Evolutionary conservation across 768 basidiomycete genomes (phyloP).

Genomic region (Lyophyllum atratum): DNA sequence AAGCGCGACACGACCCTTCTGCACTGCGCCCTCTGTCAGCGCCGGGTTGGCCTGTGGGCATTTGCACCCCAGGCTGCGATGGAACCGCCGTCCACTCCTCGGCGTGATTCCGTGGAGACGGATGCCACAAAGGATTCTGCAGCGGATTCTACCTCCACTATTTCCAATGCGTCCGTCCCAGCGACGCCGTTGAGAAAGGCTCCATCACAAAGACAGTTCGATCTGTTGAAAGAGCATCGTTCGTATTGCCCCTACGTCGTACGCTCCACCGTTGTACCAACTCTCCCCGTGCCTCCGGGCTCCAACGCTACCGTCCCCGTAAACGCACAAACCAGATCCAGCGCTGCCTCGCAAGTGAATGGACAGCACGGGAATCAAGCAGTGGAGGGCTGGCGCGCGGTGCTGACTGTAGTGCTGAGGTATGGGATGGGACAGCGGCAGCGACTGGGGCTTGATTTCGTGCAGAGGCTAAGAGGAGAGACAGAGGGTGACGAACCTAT

Average conservation of each 20-base stretch:
- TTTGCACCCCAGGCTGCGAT: conserved; percentile 39
- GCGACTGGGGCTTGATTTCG: conserved; percentile 31
- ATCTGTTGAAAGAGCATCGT: conserved; percentile 79
- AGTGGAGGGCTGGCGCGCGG: conserved; percentile 81
- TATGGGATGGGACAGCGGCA: conserved; percentile 66
- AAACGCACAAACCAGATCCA: conserved; percentile 21
- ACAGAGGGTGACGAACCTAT: conserved; percentile 23
- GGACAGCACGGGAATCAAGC: conserved; percentile 25
- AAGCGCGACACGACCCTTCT: conserved; percentile 56
- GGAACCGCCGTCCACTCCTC: conserved; percentile 1
- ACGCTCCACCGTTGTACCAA: conserved; percentile 64
- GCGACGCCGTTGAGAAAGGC: conserved; percentile 28
- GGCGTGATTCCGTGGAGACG: neutral
- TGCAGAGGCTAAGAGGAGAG: conserved; percentile 11
- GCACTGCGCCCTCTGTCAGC: conserved; percentile 70
- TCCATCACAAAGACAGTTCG: conserved; percentile 54
- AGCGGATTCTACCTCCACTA: conserved; percentile 8
- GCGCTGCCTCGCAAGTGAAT: conserved; percentile 33
- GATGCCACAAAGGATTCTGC: conserved; percentile 2
- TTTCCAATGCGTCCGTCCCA: conserved; percentile 18
- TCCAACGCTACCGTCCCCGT: conserved; percentile 19
- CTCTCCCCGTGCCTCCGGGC: conserved; percentile 41
- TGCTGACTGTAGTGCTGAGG: conserved; percentile 66
- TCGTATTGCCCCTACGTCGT: conserved; percentile 87
- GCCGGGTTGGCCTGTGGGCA: conserved; percentile 80